Evolutionary conservation across 257 asterid genomes (phyloP).

Genomic region (Cordia subcordata): DNA sequence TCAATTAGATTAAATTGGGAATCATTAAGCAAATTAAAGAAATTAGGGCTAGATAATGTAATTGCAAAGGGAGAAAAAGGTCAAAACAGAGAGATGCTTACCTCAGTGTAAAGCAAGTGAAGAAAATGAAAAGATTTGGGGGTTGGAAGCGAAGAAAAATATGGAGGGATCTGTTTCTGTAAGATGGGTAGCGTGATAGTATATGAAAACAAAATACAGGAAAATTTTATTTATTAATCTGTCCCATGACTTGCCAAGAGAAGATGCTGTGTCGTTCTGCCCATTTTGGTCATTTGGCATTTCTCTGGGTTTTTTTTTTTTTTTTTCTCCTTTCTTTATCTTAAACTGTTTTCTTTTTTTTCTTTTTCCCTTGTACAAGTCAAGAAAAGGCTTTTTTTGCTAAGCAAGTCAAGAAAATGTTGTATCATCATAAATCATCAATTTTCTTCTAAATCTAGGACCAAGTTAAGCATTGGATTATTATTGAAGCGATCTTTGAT

Average conservation of each 20-base stretch:
- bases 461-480: too few relatives aligned
- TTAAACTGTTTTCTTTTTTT: neutral
- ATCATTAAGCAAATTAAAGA: neutral
- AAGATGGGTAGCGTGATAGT: neutral
- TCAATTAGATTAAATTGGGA: neutral
- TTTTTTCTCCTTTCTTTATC: too few relatives aligned
- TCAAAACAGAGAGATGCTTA: neutral
- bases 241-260: neutral
- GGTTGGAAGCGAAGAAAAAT: constrained; percentile 5
- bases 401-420: too few relatives aligned
- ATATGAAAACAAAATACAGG: neutral
- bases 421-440: too few relatives aligned
- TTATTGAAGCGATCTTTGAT: too few relatives aligned
- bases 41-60: neutral
- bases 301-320: neutral
- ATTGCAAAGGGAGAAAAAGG: neutral
- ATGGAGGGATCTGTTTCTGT: neutral
- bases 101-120: constrained; percentile 8
- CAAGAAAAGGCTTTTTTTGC: too few relatives aligned
- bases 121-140: neutral
- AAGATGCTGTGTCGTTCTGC: constrained; percentile 12
- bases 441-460: too few relatives aligned
- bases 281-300: constrained; percentile 15
- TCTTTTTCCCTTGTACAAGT: neutral
- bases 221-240: too few relatives aligned